phyloP scores from a whole-genome alignment of 495 filamentous ascomycete genomes.

The Penicillium daleae region DNA sequence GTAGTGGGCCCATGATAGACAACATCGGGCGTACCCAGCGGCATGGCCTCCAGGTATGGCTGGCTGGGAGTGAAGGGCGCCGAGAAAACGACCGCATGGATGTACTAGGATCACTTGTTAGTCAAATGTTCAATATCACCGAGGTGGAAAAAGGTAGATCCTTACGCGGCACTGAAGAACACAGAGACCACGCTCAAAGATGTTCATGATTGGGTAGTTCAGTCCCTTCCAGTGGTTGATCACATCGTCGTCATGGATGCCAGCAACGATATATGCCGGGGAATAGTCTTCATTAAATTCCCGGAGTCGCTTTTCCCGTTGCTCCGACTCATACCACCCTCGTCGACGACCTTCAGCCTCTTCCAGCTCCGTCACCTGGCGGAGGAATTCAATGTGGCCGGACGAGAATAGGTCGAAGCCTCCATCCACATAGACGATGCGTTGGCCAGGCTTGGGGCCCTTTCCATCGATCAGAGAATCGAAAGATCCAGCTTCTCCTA shows the following conservation, averaged over 20 bases:
- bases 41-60: constrained; percentile 73
- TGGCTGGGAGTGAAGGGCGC: constrained; percentile 83
- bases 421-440: constrained; percentile 92
- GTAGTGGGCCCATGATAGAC: constrained; percentile 96
- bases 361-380: constrained; percentile 70
- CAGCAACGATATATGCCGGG: constrained; percentile 83
- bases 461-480: constrained; percentile 66
- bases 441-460: constrained; percentile 71
- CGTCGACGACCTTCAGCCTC: constrained; percentile 62
- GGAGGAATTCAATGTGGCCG: constrained; percentile 94
- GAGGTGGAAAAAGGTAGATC: constrained; percentile 7
- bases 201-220: constrained; percentile 99
- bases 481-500: constrained; percentile 61
- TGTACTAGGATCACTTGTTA: constrained; percentile 61
- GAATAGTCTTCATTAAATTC: constrained; percentile 70
- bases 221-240: constrained; percentile 95
- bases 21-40: constrained; percentile 72
- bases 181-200: constrained; percentile 93
- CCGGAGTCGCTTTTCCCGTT: constrained; percentile 60
- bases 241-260: constrained; percentile 90
- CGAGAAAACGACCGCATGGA: constrained; percentile 84
- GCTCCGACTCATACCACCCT: constrained; percentile 74
- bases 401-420: constrained; percentile 97
- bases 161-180: constrained; percentile 90
- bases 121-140: constrained; percentile 8